A percentile compares a stretch with the other conserved stretches of the same genome.
These are phyloP conservation scores for Coniosporium tulheliwenetii DNA, from an alignment of 2,329 filamentous ascomycete genomes.

Conservation along the genomic window DNA sequence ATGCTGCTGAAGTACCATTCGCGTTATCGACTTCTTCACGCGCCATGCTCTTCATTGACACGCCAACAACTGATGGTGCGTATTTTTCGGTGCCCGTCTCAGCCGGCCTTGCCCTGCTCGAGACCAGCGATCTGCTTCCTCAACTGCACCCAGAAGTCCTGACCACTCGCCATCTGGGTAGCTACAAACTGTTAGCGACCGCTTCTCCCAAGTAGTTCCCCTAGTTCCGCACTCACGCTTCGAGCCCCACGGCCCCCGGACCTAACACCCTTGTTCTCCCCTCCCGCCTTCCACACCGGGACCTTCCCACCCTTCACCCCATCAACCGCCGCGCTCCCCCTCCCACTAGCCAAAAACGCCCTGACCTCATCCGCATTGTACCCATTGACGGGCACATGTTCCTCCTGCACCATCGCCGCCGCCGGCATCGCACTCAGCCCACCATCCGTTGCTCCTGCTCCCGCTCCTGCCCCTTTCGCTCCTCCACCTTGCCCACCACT, in stretches of 20 bases:
- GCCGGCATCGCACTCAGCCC: conserved; percentile 6
- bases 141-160: conserved; percentile 28
- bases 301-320: conserved; percentile 9
- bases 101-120: conserved; percentile 18
- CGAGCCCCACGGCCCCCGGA: conserved; percentile 23
- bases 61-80: too few species aligned
- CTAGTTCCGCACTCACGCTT: conserved; percentile 14
- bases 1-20: background rate
- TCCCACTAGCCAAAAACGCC: conserved; percentile 16
- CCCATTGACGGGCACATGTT: conserved; percentile 13
- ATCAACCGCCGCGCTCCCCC: conserved; percentile 18
- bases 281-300: background rate
- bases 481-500: too few species aligned
- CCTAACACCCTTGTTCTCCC: conserved; percentile 2
- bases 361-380: conserved; percentile 29
- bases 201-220: background rate
- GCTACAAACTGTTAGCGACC: conserved; percentile 4
- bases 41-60: too few species aligned
- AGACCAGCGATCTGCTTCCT: conserved; percentile 27
- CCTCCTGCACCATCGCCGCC: conserved; percentile 10
- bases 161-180: conserved; percentile 26
- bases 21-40: too few species aligned
- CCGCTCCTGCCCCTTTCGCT: too few species aligned
- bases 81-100: background rate
- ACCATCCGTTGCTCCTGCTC: conserved; percentile 1